Percentiles rank a stretch among this genome's conserved stretches.
Evolutionary conservation across 805 yeast species (phyloP).

Genomic region (Suhomyces xylopsoci): DNA sequence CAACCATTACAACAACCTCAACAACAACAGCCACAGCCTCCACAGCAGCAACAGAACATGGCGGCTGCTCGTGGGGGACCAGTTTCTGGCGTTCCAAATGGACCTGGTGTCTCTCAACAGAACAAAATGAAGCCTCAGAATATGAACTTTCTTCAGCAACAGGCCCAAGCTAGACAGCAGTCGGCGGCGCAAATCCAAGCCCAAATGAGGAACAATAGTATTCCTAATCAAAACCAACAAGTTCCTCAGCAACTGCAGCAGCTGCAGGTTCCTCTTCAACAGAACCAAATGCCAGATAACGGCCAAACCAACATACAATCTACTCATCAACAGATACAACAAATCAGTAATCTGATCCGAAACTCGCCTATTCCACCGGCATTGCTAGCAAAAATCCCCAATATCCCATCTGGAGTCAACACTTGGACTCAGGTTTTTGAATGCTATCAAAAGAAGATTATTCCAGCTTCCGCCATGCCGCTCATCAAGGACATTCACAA

Average conservation of each 20-base stretch:
- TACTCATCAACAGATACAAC: constrained; percentile 36
- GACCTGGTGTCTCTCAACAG: constrained; percentile 1
- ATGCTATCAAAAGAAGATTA: constrained; percentile 52
- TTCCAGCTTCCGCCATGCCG: constrained; percentile 57
- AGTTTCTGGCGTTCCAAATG: background rate
- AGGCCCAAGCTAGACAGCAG: constrained; percentile 51
- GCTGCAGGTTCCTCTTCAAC: constrained; percentile 5
- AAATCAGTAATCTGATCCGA: constrained; percentile 46
- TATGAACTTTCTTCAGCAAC: constrained; percentile 36
- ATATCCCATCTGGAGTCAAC: constrained; percentile 69
- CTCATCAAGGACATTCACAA: constrained; percentile 65
- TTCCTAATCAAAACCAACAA: background rate
- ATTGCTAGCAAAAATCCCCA: constrained; percentile 64
- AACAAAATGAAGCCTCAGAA: constrained; percentile 16
- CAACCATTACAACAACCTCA: constrained; percentile 14
- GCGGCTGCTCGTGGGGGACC: constrained; percentile 2
- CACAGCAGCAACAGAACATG: constrained; percentile 7
- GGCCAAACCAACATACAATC: constrained; percentile 3
- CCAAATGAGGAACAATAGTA: constrained; percentile 15
- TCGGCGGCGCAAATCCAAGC: constrained; percentile 45
- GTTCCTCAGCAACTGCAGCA: constrained; percentile 3
- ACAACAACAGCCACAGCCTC: constrained; percentile 11
- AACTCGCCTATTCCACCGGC: constrained; percentile 71
- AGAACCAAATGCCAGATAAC: constrained; percentile 11
- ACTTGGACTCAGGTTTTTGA: constrained; percentile 82